A percentile compares a stretch with the other conserved stretches of the same genome.
Evolutionary conservation across 176 grass and related monocot genomes (phyloP).

Genomic region (Canna indica): DNA sequence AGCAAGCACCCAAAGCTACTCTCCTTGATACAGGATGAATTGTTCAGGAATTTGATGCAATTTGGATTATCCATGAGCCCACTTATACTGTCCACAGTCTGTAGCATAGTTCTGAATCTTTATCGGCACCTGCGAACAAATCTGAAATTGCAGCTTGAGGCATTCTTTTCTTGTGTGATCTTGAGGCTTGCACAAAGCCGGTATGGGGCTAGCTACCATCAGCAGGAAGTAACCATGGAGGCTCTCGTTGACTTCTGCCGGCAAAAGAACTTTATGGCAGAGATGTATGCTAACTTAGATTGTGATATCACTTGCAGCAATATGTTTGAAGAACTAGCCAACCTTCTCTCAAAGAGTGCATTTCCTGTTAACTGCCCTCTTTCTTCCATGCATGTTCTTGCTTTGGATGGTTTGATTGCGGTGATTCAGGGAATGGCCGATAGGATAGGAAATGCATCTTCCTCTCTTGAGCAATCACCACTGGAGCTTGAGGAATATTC

Average conservation of each 20-base stretch:
- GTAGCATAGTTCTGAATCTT: constrained; percentile 87
- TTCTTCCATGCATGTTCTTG: constrained; percentile 78
- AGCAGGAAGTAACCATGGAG: constrained; percentile 91
- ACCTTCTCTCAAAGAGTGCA: constrained; percentile 89
- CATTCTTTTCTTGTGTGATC: constrained; percentile 94
- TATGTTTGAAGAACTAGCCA: constrained; percentile 87
- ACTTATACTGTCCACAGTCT: constrained; percentile 78
- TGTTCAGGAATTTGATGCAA: constrained; percentile 85
- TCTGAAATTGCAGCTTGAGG: constrained; percentile 85
- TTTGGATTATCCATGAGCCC: constrained; percentile 97
- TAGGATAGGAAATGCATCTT: constrained; percentile 43
- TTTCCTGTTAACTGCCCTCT: constrained; percentile 87
- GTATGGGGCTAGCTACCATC: constrained; percentile 86
- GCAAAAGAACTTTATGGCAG: constrained; percentile 93
- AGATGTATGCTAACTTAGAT: constrained; percentile 98
- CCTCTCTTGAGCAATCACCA: constrained; percentile 35
- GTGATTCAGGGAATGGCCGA: constrained; percentile 76
- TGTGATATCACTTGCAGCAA: constrained; percentile 87
- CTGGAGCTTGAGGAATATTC: constrained; percentile 71
- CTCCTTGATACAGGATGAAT: constrained; percentile 75
- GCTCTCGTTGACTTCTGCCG: constrained; percentile 90
- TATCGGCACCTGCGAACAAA: constrained; percentile 71
- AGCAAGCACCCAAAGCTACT: constrained; percentile 57
- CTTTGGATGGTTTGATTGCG: constrained; percentile 74
- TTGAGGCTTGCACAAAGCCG: constrained; percentile 72